A percentile compares a stretch with the other conserved stretches of the same genome.
phyloP scores from a whole-genome alignment of 2,329 filamentous ascomycete species.

The Fusarium musae region DNA sequence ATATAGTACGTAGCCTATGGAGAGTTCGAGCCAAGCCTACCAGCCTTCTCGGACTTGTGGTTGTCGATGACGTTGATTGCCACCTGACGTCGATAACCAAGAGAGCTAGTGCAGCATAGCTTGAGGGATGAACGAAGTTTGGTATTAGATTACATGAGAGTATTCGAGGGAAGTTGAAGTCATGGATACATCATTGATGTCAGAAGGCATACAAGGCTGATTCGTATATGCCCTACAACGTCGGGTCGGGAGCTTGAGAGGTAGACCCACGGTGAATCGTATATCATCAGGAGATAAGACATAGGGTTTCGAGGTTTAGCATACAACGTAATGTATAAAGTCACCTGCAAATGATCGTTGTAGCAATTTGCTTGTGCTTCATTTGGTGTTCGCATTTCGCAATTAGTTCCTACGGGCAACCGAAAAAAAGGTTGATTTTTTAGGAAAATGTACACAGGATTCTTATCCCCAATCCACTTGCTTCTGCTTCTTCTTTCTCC shows the following conservation, averaged over 20 bases:
- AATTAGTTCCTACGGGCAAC: constrained; percentile 49
- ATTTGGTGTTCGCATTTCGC: constrained; percentile 46
- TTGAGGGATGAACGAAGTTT: neutral
- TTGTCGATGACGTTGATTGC: constrained; percentile 33
- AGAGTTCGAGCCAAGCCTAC: constrained; percentile 10
- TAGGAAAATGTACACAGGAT: constrained; percentile 54
- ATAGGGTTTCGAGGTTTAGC: neutral
- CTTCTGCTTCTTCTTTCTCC: constrained; percentile 22
- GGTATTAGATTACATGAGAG: neutral
- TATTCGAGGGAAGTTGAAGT: neutral
- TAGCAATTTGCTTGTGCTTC: constrained; percentile 38
- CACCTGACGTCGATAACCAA: constrained; percentile 16
- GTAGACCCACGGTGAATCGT: neutral
- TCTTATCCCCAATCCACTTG: constrained; percentile 42
- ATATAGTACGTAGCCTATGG: constrained; percentile 11
- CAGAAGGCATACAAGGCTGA: neutral
- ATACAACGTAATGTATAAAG: neutral
- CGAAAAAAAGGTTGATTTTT: constrained; percentile 45
- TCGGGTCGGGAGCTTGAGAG: neutral
- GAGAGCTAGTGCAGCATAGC: neutral
- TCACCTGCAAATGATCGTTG: neutral
- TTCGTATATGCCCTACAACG: neutral
- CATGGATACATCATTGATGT: constrained; percentile 1
- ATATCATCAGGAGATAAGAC: neutral
- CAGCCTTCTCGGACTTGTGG: neutral